Evolutionary conservation across 164 flowering plant species (phyloP), one percentile per base, ranked within the genome.

Genomic region (Annona squamosa): DNA sequence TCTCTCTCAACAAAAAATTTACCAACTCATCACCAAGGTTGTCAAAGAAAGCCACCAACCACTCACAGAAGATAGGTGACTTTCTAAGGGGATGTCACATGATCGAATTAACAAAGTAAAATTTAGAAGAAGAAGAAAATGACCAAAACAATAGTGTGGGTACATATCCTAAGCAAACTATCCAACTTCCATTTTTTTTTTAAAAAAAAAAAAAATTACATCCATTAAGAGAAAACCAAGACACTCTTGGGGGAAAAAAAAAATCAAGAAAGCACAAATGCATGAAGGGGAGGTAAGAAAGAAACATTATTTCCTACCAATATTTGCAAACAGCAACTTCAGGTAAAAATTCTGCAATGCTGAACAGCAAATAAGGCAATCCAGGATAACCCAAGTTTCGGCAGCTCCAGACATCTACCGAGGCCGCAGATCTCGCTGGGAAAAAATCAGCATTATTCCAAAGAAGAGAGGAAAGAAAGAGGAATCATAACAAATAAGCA

Each of bases 371-470:
- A 10, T 3, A 66, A 66, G 68, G n/a, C 48, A 0, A 42, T n/a
- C 0, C 68, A 26, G 37, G 12, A 64, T 17, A 46, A 48, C 48
- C 74, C 7, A 4, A 17, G 17, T 46, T 37, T 47, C 12, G 6
- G 12, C 52, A 72, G 52, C 19, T 19, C 6, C 52, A 43, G 67
- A 17, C 67, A 63, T 16, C 69, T 79, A 79, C 5, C 79, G 72
- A 44, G 74, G 79, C 69, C 79, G 73, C 48, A 79, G 69, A 70
- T 76, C 79, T 46, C 82, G 74, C 82, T 79, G 79, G 18, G 71
- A 70, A 71, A 65, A 10, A 63, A 1, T 16, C 37, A 46, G 0
- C 43, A n/a, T 63, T 46, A 6, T 71, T 52, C 71, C 70, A 66
- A 68, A 56, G 67, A 48, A 13, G 16, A 45, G 12, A 26, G 17